Percentiles rank a stretch among this genome's conserved stretches.
phyloP scores from a whole-genome alignment of 1,284 basidiomycete species.

The Boletus smithii region DNA sequence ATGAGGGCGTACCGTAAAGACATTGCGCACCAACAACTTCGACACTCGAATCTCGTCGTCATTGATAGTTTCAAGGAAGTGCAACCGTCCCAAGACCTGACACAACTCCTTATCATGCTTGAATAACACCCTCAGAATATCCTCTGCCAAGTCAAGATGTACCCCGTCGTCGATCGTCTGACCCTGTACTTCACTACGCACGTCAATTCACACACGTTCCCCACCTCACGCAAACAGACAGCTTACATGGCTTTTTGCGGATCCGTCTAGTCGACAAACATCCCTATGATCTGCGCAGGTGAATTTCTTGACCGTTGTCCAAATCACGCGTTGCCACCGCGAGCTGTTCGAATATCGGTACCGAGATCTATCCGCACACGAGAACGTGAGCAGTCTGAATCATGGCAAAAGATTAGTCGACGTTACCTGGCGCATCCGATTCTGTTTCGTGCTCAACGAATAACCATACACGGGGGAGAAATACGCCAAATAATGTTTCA shows the following conservation, averaged over 20 bases:
- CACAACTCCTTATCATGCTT: slow-evolving; percentile 65
- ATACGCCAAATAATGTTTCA: slow-evolving; percentile 94
- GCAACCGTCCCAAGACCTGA: slow-evolving; percentile 76
- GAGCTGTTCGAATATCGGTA: slow-evolving; percentile 72
- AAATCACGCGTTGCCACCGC: slow-evolving; percentile 67
- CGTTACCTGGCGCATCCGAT: slow-evolving; percentile 70
- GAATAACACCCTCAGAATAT: slow-evolving; percentile 67
- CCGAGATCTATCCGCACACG: slow-evolving; percentile 57
- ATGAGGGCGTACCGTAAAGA: slow-evolving; percentile 51
- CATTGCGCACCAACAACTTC: slow-evolving; percentile 58
- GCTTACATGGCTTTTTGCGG: slow-evolving; percentile 75
- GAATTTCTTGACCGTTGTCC: slow-evolving; percentile 77
- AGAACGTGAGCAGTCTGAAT: neutral
- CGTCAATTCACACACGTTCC: slow-evolving; percentile 7
- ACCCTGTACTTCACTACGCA: slow-evolving; percentile 37
- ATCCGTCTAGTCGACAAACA: slow-evolving; percentile 94
- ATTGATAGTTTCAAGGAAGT: slow-evolving; percentile 68
- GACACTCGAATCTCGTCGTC: slow-evolving; percentile 65
- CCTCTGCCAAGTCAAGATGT: slow-evolving; percentile 78
- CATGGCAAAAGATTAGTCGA: neutral
- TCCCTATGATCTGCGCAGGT: slow-evolving; percentile 75
- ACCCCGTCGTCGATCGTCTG: slow-evolving; percentile 48
- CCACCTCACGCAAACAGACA: slow-evolving; percentile 10
- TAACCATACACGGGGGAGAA: slow-evolving; percentile 96
- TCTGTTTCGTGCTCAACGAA: slow-evolving; percentile 78